Percentiles rank a stretch among this genome's conserved stretches.
Evolutionary conservation across 768 basidiomycete species (phyloP).

Genomic region (Strobilomyces dryophilus): DNA sequence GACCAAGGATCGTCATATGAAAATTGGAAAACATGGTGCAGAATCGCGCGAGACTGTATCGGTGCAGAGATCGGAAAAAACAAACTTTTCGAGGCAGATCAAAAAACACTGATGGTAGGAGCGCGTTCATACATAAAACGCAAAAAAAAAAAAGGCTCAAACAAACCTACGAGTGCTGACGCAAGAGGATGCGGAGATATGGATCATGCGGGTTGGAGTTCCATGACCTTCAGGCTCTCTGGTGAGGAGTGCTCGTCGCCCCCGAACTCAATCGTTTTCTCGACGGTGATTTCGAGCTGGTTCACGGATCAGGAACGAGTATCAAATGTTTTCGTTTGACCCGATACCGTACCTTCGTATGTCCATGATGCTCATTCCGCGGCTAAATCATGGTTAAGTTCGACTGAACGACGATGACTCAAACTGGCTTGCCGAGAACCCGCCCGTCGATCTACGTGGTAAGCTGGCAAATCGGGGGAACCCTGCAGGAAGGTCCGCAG

Average conservation of each 20-base stretch:
- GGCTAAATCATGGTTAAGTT: conserved; percentile 1
- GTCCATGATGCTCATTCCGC: conserved; percentile 6
- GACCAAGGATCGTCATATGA: too few species aligned
- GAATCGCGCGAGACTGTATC: too few species aligned
- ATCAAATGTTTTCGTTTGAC: background rate
- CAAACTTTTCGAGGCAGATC: too few species aligned
- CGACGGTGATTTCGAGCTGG: conserved; percentile 29
- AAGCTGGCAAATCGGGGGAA: conserved; percentile 20
- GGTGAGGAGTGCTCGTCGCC: conserved; percentile 8
- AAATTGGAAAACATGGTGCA: too few species aligned
- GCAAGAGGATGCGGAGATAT: background rate
- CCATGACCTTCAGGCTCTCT: conserved; percentile 1
- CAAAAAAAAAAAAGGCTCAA: too few species aligned
- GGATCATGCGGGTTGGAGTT: conserved; percentile 7
- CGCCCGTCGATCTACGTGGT: conserved; percentile 11
- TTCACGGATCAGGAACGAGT: background rate
- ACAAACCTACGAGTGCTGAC: too few species aligned
- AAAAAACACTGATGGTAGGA: too few species aligned
- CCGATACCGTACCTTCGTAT: conserved; percentile 18
- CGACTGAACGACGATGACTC: background rate
- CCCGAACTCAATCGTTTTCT: conserved; percentile 28
- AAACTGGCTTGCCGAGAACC: conserved; percentile 11
- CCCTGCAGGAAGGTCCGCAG: conserved; percentile 26
- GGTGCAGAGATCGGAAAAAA: too few species aligned
- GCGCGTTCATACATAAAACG: too few species aligned